These are phyloP conservation scores for Auxenochlorella protothecoides DNA, from an alignment of 139 green algal genomes.

Conservation along the genomic window DNA sequence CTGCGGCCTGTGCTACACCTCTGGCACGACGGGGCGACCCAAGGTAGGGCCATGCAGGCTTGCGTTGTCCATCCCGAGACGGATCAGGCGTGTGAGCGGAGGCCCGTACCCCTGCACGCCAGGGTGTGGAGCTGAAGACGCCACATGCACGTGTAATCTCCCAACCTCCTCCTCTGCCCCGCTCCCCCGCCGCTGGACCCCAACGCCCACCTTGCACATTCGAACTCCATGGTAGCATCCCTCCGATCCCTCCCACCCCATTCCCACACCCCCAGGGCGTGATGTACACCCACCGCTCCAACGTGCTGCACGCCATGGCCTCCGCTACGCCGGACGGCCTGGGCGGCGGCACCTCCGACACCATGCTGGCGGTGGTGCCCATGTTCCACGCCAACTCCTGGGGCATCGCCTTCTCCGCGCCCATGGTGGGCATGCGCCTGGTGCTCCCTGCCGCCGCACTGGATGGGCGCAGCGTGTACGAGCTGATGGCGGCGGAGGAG, in stretches of 20 bases:
- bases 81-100: too few relatives aligned
- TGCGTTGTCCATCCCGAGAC: too few relatives aligned
- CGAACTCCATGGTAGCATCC: too few relatives aligned
- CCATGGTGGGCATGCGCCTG: slow-evolving; percentile 52
- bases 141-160: too few relatives aligned
- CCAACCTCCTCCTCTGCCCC: too few relatives aligned
- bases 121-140: too few relatives aligned
- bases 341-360: slow-evolving; percentile 19
- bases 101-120: too few relatives aligned
- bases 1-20: slow-evolving; percentile 75
- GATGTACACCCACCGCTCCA: slow-evolving; percentile 60
- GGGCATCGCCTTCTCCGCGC: slow-evolving; percentile 51
- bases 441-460: slow-evolving; percentile 63
- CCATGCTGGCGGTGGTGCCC: slow-evolving; percentile 52
- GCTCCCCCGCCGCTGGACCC: too few relatives aligned
- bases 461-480: slow-evolving; percentile 48
- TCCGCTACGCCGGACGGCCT: slow-evolving; percentile 31
- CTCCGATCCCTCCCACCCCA: not conserved
- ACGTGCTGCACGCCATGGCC: slow-evolving; percentile 61
- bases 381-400: slow-evolving; percentile 71
- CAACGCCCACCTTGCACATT: too few relatives aligned
- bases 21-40: slow-evolving; percentile 38
- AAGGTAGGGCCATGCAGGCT: slow-evolving; percentile 13
- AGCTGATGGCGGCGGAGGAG: slow-evolving; percentile 38
- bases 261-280: slow-evolving; percentile 38